A percentile compares a stretch with the other conserved stretches of the same genome.
Evolutionary conservation across 1,284 basidiomycete species (phyloP).

Genomic region (Cystobasidium sp.): DNA sequence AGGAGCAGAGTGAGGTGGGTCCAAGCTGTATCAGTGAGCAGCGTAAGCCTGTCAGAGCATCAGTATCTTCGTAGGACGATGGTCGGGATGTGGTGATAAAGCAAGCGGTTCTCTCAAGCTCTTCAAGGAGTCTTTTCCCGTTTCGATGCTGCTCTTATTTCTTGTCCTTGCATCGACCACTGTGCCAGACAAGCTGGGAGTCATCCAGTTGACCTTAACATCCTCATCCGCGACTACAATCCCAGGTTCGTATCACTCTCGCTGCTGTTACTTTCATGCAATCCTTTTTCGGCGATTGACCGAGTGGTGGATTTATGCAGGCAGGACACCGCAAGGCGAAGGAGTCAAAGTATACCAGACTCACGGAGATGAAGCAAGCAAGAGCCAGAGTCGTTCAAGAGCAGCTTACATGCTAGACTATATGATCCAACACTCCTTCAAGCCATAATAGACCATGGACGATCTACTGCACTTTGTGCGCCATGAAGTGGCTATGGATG

Average conservation of each 20-base stretch:
- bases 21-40: no score
- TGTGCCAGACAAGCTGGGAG: neutral
- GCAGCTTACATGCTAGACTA: no score
- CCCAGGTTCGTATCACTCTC: slow-evolving; percentile 24
- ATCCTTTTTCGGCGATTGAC: neutral
- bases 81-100: no score
- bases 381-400: no score
- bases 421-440: no score
- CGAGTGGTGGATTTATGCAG: no score
- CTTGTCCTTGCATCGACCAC: slow-evolving; percentile 1
- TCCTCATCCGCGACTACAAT: neutral
- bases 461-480: slow-evolving; percentile 74
- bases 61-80: no score
- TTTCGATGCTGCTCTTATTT: neutral
- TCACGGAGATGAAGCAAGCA: no score
- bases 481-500: slow-evolving; percentile 77
- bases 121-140: neutral
- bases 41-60: no score
- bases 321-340: no score
- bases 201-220: neutral
- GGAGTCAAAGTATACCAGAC: no score
- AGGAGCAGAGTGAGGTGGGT: no score
- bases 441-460: slow-evolving; percentile 63
- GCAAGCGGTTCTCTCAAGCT: neutral
- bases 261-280: neutral